phyloP scores from a whole-genome alignment of 495 filamentous ascomycete species.

The Penicillium steckii region DNA sequence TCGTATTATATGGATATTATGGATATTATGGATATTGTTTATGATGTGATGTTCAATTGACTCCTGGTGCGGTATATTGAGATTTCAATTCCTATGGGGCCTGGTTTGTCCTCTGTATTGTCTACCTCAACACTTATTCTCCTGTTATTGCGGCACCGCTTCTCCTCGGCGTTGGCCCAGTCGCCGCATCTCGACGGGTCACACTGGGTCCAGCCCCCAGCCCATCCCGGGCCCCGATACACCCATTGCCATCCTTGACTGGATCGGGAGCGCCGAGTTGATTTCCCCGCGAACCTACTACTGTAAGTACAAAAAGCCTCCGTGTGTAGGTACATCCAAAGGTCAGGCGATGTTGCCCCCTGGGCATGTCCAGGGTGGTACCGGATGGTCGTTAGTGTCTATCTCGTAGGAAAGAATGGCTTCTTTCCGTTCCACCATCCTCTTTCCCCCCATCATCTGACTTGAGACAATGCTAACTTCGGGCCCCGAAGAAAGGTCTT shows the following conservation, averaged over 20 bases:
- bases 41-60: too few relatives aligned
- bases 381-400: slow-evolving; percentile 11
- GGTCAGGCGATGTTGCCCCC: slow-evolving; percentile 26
- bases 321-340: slow-evolving; percentile 3
- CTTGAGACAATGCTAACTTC: slow-evolving; percentile 9
- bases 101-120: too few relatives aligned
- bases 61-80: too few relatives aligned
- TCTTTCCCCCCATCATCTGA: slow-evolving; percentile 12
- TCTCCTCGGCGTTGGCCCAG: too few relatives aligned
- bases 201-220: slow-evolving; percentile 11
- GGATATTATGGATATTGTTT: too few relatives aligned
- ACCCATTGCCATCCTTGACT: slow-evolving; percentile 10
- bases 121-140: neutral
- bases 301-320: neutral
- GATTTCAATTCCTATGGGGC: too few relatives aligned
- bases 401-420: slow-evolving; percentile 5
- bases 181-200: slow-evolving; percentile 3
- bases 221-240: slow-evolving; percentile 9
- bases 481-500: neutral
- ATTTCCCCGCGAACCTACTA: slow-evolving; percentile 22
- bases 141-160: too few relatives aligned
- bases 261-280: slow-evolving; percentile 13
- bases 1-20: too few relatives aligned
- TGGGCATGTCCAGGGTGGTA: slow-evolving; percentile 1
- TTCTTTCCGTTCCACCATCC: slow-evolving; percentile 11